Conservation (phyloP, 2,329 filamentous ascomycete species). For the Venturia nashicola region DNA sequence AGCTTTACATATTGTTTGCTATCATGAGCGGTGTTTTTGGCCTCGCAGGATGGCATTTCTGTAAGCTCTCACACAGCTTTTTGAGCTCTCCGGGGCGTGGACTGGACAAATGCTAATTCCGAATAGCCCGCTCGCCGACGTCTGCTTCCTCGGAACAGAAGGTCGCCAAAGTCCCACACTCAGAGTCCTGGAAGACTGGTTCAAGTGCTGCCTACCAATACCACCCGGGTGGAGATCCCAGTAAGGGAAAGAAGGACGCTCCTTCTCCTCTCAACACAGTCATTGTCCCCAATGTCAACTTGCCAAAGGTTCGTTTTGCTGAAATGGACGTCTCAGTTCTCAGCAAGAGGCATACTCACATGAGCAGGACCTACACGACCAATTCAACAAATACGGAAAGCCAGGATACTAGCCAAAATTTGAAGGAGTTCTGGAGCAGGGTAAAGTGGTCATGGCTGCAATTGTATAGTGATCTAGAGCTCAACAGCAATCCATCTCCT, state of each 20-base stretch:
- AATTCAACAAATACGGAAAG: slow-evolving; percentile 99
- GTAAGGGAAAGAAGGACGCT: slow-evolving; percentile 67
- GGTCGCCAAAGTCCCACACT: slow-evolving; percentile 60
- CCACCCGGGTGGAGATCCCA: slow-evolving; percentile 70
- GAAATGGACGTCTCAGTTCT: too few species aligned
- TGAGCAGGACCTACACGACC: slow-evolving; percentile 72
- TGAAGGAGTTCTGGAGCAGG: neutral
- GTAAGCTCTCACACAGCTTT: slow-evolving; percentile 32
- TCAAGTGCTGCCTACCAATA: slow-evolving; percentile 50
- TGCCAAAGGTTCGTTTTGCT: slow-evolving; percentile 61
- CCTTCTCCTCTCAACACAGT: slow-evolving; percentile 93
- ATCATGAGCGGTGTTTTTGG: slow-evolving; percentile 84
- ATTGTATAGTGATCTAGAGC: slow-evolving; percentile 1
- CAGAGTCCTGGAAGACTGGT: slow-evolving; percentile 84
- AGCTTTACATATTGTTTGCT: slow-evolving; percentile 73
- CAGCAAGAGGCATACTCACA: slow-evolving; percentile 2
- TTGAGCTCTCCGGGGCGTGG: neutral
- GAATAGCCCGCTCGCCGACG: slow-evolving; percentile 69
- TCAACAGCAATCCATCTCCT: neutral
- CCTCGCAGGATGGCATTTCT: slow-evolving; percentile 83
- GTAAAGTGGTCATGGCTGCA: neutral
- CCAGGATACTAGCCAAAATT: slow-evolving; percentile 49
- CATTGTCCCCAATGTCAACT: slow-evolving; percentile 82
- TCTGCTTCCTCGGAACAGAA: slow-evolving; percentile 67
- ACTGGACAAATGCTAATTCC: neutral